Evolutionary conservation across 495 filamentous ascomycete species (phyloP), one percentile per base, ranked within the genome.

Genomic region (Aspergillus cristatus): DNA sequence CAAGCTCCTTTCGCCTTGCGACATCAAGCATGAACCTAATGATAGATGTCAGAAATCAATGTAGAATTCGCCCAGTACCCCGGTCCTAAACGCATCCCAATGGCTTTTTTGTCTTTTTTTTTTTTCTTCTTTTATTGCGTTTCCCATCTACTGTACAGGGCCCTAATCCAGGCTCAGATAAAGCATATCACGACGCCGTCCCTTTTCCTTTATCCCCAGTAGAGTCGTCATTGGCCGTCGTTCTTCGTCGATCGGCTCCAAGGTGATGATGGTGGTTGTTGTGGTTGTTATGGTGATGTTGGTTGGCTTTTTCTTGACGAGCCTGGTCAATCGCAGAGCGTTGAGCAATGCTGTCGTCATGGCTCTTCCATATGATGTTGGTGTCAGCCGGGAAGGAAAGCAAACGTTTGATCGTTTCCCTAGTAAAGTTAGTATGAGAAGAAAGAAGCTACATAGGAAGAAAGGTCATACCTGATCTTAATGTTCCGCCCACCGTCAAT

Each of bases 361-460:
- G 91, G 53, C 82, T 87, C 67, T 94, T 93, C 81, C 86, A 98
- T 42, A 89, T 77, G 37, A 98, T 78, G 46, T 82, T 86, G 32
- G 91, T 98, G 53, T 94, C 90, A 13, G 74, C 51, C 2, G 91
- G 91, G 60, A 93, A 84, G 33, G 71, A 71, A 31, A 97, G 78
- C 44, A 89, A 70, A 45, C 86, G 84, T 60, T 87, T 93, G 65
- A 98, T 84, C 16, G 84, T 91, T 70, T 97, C 87, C 50, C 89
- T 96, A 41, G 16, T 26, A 30, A 31, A 40, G 38, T 44, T 14
- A 41, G 42, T 38, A 31, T 26, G 33, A 45, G 35, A 37, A 43
- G 6, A 24, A 24, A 8, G 4, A 24, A 4, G 8, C 4, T 4
- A 24, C 20, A 4, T 24, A 8, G 26, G 22, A 7, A 35, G 20